Evolutionary conservation across 2,329 filamentous ascomycete species (phyloP), one percentile per base, ranked within the genome.

Genomic region (Aspergillus clavatus): DNA sequence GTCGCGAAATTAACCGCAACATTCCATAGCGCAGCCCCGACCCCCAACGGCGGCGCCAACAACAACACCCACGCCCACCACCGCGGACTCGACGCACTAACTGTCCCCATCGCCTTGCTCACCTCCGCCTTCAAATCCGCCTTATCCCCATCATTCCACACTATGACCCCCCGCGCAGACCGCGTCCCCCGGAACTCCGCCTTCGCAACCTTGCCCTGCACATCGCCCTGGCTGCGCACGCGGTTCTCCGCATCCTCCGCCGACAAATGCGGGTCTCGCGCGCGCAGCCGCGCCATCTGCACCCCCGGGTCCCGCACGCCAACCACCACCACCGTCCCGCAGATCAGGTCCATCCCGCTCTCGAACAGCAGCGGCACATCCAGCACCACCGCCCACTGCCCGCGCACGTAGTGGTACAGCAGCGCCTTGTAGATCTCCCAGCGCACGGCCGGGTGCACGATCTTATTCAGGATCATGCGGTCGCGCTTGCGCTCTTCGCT

Each of bases 311-410:
- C 87, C 8, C 72, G 75, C 16, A 97, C 89, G 0, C 85, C 89
- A 2, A 97, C 91, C 0, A 98, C 89, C 48, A 95, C 70, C 12
- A 95, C 86, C 0, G 82, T 83, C 3, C 89, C 89, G 62, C 90
- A 96, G 54, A 95, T 80, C 31, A 82, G 74, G 67, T 98, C 93
- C 68, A 95, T 83, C 2, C 83, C 82, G 56, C 82, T 85, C 74
- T 98, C 93, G 58, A 96, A 96, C 33, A 98, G 76, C 43, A 98
- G 73, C 41, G 93, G 93, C 7, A 98, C 84, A 63, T 98, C 93
- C 12, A 97, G 76, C 27, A 98, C 85, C 3, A 95, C 89, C 0
- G 89, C 90, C 89, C 91, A 93, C 62, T 82, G 66, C 0, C 93
- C 91, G 1, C 70, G 70, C 11, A 93, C 44, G 61, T 95, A 96